Evolutionary conservation across 352 stramenopile genomes (phyloP).

Genomic region (Phytophthora pisi): DNA sequence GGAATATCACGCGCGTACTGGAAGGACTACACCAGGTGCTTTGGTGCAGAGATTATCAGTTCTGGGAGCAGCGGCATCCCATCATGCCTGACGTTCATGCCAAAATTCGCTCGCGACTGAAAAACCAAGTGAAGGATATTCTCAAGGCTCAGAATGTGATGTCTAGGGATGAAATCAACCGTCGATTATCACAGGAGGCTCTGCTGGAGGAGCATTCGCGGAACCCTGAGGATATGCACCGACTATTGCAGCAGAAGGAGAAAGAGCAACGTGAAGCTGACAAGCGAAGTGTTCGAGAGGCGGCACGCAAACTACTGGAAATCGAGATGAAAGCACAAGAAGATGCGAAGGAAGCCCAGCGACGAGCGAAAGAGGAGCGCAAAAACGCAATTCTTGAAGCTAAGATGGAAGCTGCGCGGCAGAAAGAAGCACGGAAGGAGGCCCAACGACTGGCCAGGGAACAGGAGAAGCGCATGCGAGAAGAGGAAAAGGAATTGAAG

Average conservation of each 20-base stretch:
- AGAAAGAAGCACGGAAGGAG: slow-evolving; percentile 77
- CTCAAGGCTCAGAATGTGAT: slow-evolving; percentile 35
- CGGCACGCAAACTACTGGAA: slow-evolving; percentile 69
- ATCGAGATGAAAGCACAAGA: slow-evolving; percentile 83
- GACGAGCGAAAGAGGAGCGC: slow-evolving; percentile 67
- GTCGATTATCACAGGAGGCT: slow-evolving; percentile 47
- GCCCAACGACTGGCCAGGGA: slow-evolving; percentile 61
- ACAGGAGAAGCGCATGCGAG: slow-evolving; percentile 67
- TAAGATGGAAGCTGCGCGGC: slow-evolving; percentile 60
- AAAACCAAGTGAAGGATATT: slow-evolving; percentile 61
- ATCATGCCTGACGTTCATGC: slow-evolving; percentile 63
- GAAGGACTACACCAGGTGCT: slow-evolving; percentile 75
- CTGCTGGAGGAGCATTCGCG: slow-evolving; percentile 48
- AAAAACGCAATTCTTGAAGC: slow-evolving; percentile 76
- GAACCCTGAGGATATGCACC: slow-evolving; percentile 51
- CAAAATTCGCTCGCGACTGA: slow-evolving; percentile 60
- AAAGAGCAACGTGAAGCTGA: slow-evolving; percentile 68
- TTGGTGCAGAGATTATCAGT: slow-evolving; percentile 75
- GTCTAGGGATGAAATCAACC: slow-evolving; percentile 54
- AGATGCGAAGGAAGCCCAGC: slow-evolving; percentile 73
- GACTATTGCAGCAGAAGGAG: slow-evolving; percentile 42
- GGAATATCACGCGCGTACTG: slow-evolving; percentile 72
- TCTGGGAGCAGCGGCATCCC: slow-evolving; percentile 84
- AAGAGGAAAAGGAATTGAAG: slow-evolving; percentile 77
- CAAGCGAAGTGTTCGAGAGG: slow-evolving; percentile 72